phyloP scores from a whole-genome alignment of 2,329 filamentous ascomycete species.

The Epichloe elymi region DNA sequence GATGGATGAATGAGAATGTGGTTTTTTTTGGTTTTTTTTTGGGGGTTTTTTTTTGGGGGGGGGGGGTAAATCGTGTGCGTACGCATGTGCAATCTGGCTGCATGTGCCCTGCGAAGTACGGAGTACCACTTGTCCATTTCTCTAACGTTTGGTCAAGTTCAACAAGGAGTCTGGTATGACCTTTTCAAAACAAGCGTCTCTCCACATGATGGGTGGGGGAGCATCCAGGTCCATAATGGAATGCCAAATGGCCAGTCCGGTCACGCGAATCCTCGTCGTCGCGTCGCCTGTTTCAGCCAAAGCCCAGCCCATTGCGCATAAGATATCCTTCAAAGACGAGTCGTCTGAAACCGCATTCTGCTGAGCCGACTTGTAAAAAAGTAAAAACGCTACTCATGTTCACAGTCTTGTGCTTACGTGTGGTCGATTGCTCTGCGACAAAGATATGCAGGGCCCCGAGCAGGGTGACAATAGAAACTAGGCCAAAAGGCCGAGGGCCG shows the following conservation, averaged over 20 bases:
- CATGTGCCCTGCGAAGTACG: not conserved
- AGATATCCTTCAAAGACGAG: not conserved
- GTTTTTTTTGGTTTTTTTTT: no score
- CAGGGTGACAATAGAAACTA: not conserved
- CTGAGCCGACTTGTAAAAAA: no score
- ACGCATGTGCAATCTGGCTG: no score
- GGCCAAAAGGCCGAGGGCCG: not conserved
- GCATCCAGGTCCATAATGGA: not conserved
- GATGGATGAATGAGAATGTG: no score
- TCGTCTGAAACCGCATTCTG: not conserved
- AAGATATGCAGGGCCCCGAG: not conserved
- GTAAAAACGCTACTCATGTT: no score
- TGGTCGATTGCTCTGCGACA: no score
- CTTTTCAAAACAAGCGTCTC: not conserved
- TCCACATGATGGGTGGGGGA: not conserved
- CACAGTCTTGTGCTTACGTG: no score
- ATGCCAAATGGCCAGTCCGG: not conserved
- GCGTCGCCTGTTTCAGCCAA: not conserved
- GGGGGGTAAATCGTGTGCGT: no score
- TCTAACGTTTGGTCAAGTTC: not conserved
- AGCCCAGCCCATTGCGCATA: not conserved
- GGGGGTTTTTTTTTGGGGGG: no score
- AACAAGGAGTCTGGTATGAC: no score
- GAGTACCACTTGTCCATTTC: not conserved
- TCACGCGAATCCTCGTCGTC: not conserved